A percentile compares a stretch with the other conserved stretches of the same genome.
Evolutionary conservation across 495 filamentous ascomycete species (phyloP).

Genomic region (Penicillium egyptiacum): DNA sequence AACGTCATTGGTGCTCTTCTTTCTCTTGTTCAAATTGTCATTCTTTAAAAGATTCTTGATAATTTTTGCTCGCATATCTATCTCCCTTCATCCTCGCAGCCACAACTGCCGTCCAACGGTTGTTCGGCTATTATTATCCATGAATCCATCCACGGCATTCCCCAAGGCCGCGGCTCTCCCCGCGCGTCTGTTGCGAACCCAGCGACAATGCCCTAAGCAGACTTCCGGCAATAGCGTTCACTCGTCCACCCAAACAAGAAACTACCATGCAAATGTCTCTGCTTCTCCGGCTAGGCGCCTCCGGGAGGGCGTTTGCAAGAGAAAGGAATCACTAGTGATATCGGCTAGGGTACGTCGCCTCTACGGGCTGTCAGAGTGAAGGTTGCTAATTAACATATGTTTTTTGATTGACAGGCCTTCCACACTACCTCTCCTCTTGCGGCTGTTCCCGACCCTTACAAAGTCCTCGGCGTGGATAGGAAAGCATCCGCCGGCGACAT

Average conservation of each 20-base stretch:
- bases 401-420: slow-evolving; percentile 58
- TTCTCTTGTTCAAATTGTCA: slow-evolving; percentile 11
- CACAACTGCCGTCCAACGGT: slow-evolving; percentile 16
- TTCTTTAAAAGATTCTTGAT: slow-evolving; percentile 15
- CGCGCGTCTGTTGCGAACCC: slow-evolving; percentile 44
- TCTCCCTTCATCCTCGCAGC: slow-evolving; percentile 3
- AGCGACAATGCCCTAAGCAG: slow-evolving; percentile 40
- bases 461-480: slow-evolving; percentile 78
- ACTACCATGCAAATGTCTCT: slow-evolving; percentile 31
- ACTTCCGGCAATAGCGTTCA: slow-evolving; percentile 22
- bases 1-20: slow-evolving; percentile 15
- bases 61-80: neutral
- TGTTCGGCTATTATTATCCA: slow-evolving; percentile 28
- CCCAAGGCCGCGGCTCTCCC: slow-evolving; percentile 49
- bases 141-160: slow-evolving; percentile 46
- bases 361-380: neutral
- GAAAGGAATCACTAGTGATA: slow-evolving; percentile 18
- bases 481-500: slow-evolving; percentile 80
- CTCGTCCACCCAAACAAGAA: slow-evolving; percentile 27
- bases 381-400: slow-evolving; percentile 3
- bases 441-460: slow-evolving; percentile 80
- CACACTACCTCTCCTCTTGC: slow-evolving; percentile 64
- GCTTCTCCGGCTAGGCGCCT: slow-evolving; percentile 25
- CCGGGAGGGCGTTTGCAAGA: slow-evolving; percentile 28
- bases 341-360: slow-evolving; percentile 35